Evolutionary conservation across 179 eudicot species (phyloP).

Genomic region (Spergularia azorica): DNA sequence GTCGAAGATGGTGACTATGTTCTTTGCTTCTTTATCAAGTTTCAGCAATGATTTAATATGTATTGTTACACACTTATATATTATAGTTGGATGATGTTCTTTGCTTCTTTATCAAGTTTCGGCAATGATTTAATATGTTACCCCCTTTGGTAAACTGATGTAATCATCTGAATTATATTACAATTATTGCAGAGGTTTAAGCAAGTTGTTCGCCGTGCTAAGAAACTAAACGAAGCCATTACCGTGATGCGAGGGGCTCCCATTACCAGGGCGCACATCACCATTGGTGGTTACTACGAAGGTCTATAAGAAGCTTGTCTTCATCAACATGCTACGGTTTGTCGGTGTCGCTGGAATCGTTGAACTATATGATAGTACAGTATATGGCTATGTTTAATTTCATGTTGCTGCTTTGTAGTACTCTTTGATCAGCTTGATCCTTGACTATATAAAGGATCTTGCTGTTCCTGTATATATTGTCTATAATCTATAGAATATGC

Average conservation of each 20-base stretch:
- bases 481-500: neutral
- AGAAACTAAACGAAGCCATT: slow-evolving; percentile 55
- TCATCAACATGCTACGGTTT: neutral
- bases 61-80: no score
- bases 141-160: neutral
- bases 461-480: slow-evolving; percentile 18
- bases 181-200: slow-evolving; percentile 52
- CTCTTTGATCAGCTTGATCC: slow-evolving; percentile 20
- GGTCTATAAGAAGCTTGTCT: slow-evolving; percentile 24
- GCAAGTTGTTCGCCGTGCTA: slow-evolving; percentile 53
- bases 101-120: neutral
- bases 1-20: no score
- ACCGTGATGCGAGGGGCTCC: slow-evolving; percentile 59
- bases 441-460: slow-evolving; percentile 12
- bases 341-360: slow-evolving; percentile 8
- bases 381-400: neutral
- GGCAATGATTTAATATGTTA: neutral
- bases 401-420: neutral
- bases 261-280: slow-evolving; percentile 56
- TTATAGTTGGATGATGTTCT: no score
- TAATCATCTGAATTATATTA: neutral
- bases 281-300: slow-evolving; percentile 63
- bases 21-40: neutral
- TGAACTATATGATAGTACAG: neutral
- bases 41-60: neutral